A percentile compares a stretch with the other conserved stretches of the same genome.
Conservation (phyloP, 169 alveolate species). For the Plasmodium coatneyi region DNA sequence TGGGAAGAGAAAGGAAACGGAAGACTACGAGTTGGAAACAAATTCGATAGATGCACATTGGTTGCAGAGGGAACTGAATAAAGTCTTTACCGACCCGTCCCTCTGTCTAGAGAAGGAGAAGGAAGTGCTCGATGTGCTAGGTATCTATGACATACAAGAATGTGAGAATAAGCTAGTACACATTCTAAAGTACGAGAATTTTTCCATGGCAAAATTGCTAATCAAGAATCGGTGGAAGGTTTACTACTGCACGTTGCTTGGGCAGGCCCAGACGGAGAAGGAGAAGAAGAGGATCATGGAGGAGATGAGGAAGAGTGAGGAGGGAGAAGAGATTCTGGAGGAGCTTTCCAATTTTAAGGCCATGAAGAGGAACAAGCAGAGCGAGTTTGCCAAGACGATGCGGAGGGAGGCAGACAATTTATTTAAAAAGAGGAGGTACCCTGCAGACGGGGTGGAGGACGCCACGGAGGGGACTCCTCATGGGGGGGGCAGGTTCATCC, state of each 20-base stretch:
- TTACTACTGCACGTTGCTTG: constrained; percentile 92
- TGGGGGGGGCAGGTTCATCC: constrained; percentile 31
- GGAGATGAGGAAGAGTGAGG: constrained; percentile 86
- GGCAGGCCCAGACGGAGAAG: constrained; percentile 95
- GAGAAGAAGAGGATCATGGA: constrained; percentile 89
- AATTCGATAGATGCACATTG: constrained; percentile 95
- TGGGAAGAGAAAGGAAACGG: constrained; percentile 2
- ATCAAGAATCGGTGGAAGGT: constrained; percentile 92
- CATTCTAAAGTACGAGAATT: constrained; percentile 93
- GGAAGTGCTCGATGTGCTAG: constrained; percentile 86
- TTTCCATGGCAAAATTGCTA: constrained; percentile 91
- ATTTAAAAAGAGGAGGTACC: constrained; percentile 74
- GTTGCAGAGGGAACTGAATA: constrained; percentile 94
- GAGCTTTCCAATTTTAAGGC: constrained; percentile 85
- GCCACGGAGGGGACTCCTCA: not conserved
- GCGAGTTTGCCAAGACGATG: constrained; percentile 84
- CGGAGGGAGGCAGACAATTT: constrained; percentile 88
- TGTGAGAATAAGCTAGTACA: constrained; percentile 93
- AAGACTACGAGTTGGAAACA: constrained; percentile 73
- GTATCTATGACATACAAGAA: constrained; percentile 92
- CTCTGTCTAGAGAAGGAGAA: constrained; percentile 91
- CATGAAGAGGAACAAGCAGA: constrained; percentile 82
- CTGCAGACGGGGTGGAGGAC: not conserved
- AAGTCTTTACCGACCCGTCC: constrained; percentile 87
- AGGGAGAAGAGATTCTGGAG: constrained; percentile 91